Conservation (phyloP, 176 grass and related monocot genomes). For the Triticum urartu region DNA sequence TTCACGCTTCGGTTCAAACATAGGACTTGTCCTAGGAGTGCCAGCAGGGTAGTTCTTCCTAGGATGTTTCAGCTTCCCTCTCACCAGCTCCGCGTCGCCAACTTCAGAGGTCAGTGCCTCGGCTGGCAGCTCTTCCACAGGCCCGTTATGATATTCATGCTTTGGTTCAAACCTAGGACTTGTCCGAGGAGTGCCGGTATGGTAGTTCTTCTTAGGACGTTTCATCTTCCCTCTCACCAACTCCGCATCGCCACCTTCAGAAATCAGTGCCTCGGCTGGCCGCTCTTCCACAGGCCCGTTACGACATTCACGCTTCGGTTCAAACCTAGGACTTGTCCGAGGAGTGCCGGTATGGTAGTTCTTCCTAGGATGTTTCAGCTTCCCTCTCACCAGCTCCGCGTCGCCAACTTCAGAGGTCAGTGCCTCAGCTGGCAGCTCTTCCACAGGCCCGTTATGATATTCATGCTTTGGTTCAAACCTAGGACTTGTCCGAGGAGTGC, state of each 20-base stretch:
- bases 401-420: too few species aligned
- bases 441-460: too few species aligned
- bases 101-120: background rate
- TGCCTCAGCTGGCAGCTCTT: too few species aligned
- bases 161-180: background rate
- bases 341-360: too few species aligned
- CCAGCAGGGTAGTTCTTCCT: background rate
- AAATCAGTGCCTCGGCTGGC: too few species aligned
- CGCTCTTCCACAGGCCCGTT: too few species aligned
- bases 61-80: background rate
- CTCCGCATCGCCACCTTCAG: background rate
- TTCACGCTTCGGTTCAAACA: background rate
- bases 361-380: too few species aligned
- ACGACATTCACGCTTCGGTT: too few species aligned
- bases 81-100: background rate
- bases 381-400: too few species aligned
- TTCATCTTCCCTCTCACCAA: background rate
- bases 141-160: background rate
- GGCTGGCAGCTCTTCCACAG: background rate
- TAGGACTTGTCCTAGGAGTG: background rate
- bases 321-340: too few species aligned
- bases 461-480: too few species aligned
- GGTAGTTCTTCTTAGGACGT: background rate
- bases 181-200: background rate
- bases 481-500: too few species aligned